Base-by-base conservation (phyloP, 2,329 filamentous ascomycete genomes). In the Knufia fluminis region DNA sequence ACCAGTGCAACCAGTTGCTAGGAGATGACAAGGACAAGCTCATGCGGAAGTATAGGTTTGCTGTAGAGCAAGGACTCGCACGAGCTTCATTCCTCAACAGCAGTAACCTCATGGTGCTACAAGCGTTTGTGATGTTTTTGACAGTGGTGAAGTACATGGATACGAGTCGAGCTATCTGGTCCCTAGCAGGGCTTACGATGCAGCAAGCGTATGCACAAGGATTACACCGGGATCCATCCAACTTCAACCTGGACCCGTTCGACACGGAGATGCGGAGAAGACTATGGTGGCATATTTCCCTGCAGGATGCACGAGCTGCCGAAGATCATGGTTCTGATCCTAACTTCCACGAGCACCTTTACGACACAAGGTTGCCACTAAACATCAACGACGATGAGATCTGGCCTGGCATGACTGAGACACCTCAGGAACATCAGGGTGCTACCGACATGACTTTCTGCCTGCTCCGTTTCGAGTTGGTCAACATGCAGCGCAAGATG, bases 241-340 rank as follows among this genome's bases (percentile, higher is more conserved):
- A 66, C 31, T 74, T 75, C 52, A 64, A 65, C 1, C 60, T 76
- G 14, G 73, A 76, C 50, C 78, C 80, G 0, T 84, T 79, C 36
- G 65, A 68, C 17, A 59, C 62, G 16, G 64, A 69, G 43, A 67
- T 68, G 60, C 60, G 67, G 46, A 62, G 67, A 36, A 58, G 63
- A 32, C 51, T 64, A 1, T 70, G 67, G 67, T 68, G 66, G 64
- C 50, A 53, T 24, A 49, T 69, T 20, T 64, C 59, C 55, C 67
- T 81, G 12, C 64, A 84, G 0, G 81, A 85, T 59, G 71, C 73
- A 2, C 68, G 80, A 52, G 71, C 79, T 1, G 76, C 77, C 0
- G 80, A 83, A 58, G 77, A 83, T 51, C 78, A 83, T 58, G 79
- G 79, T 0, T 77, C 76, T 19, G 79, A 83, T 52, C 75, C 78